These are phyloP conservation scores for Vitis hybrid DNA, from an alignment of 177 flowering plant genomes.

Conservation along the genomic window DNA sequence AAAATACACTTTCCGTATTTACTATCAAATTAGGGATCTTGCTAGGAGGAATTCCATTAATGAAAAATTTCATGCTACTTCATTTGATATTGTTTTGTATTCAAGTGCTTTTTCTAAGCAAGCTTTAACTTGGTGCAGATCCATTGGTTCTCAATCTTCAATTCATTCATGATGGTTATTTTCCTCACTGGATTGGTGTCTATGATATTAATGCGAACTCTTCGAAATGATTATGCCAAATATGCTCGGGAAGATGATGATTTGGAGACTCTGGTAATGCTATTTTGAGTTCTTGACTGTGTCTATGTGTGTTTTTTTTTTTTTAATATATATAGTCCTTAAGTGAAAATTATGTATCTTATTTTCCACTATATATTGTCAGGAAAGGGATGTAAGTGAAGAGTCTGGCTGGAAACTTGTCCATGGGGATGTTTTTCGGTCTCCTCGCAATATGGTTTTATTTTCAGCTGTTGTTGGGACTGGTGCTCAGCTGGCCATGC, in stretches of 20 bases:
- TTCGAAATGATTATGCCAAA: constrained; percentile 97
- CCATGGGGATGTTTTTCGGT: constrained; percentile 96
- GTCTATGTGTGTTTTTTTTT: background rate
- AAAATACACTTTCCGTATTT: no score
- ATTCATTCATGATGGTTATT: constrained; percentile 99
- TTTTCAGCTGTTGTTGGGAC: constrained; percentile 83
- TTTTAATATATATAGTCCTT: no score
- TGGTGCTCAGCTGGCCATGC: constrained; percentile 92
- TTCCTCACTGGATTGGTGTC: constrained; percentile 99
- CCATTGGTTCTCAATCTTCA: constrained; percentile 98
- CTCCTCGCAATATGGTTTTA: constrained; percentile 78
- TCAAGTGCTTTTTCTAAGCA: no score
- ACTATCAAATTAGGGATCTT: no score
- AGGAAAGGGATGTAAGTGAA: constrained; percentile 99
- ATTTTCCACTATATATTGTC: constrained; percentile 6
- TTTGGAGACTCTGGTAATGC: constrained; percentile 80
- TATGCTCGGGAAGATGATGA: constrained; percentile 99
- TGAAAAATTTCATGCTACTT: no score
- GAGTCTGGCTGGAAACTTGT: constrained; percentile 99
- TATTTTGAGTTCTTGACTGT: background rate
- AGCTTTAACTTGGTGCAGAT: constrained; percentile 49
- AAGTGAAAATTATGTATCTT: no score
- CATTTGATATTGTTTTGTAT: background rate
- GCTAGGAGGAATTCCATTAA: no score
- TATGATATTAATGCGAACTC: constrained; percentile 97